Conservation (phyloP, 805 yeast genomes). For the Ogataea corticis region DNA sequence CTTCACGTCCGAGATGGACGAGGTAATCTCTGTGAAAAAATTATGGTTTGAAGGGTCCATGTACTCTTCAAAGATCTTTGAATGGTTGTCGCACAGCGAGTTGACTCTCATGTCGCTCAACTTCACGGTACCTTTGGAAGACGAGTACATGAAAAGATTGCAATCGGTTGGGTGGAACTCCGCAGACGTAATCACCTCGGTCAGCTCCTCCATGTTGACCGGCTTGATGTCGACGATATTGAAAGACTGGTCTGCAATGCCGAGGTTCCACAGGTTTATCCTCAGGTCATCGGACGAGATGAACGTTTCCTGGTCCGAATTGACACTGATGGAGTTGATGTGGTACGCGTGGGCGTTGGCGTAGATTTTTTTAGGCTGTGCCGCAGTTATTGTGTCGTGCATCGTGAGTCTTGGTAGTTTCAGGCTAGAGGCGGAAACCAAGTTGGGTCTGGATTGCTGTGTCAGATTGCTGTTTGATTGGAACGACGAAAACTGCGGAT, state of each 20-base stretch:
- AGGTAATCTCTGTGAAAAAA: slow-evolving; percentile 95
- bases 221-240: slow-evolving; percentile 98
- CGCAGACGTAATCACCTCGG: slow-evolving; percentile 95
- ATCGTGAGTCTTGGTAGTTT: slow-evolving; percentile 86
- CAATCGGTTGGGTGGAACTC: slow-evolving; percentile 94
- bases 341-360: slow-evolving; percentile 98
- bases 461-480: slow-evolving; percentile 27
- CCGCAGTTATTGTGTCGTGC: slow-evolving; percentile 93
- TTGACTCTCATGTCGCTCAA: slow-evolving; percentile 95
- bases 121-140: slow-evolving; percentile 93
- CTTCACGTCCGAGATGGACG: slow-evolving; percentile 90
- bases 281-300: slow-evolving; percentile 91
- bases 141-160: slow-evolving; percentile 91
- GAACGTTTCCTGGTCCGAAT: slow-evolving; percentile 95
- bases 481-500: slow-evolving; percentile 29
- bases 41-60: slow-evolving; percentile 91
- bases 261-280: slow-evolving; percentile 92
- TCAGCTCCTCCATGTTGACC: slow-evolving; percentile 96
- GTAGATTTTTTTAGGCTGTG: slow-evolving; percentile 88
- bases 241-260: slow-evolving; percentile 91
- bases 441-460: slow-evolving; percentile 16
- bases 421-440: slow-evolving; percentile 41
- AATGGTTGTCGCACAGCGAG: slow-evolving; percentile 88
- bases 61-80: slow-evolving; percentile 87
- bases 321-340: slow-evolving; percentile 91